Conservation (phyloP, 495 filamentous ascomycete genomes). For the Neurospora intermedia region DNA sequence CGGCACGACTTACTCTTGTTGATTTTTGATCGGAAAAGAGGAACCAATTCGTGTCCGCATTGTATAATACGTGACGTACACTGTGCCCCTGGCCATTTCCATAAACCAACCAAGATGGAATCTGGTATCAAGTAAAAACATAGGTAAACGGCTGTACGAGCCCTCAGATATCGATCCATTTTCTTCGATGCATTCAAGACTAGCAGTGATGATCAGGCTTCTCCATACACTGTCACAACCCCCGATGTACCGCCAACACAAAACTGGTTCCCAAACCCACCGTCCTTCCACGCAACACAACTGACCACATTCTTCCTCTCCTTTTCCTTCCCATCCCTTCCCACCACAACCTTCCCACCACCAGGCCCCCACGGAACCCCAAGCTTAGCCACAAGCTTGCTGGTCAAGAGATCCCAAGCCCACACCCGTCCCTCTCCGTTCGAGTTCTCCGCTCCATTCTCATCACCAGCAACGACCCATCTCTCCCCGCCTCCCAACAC, state of each 20-base stretch:
- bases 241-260: slow-evolving; percentile 45
- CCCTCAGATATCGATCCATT: neutral
- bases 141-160: neutral
- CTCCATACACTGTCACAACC: slow-evolving; percentile 44
- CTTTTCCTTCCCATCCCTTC: slow-evolving; percentile 42
- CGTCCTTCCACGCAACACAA: slow-evolving; percentile 63
- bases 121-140: neutral
- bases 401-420: slow-evolving; percentile 84
- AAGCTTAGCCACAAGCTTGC: slow-evolving; percentile 51
- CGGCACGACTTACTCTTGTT: neutral
- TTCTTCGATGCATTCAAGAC: neutral
- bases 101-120: neutral
- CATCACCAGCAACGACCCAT: slow-evolving; percentile 74
- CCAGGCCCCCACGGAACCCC: slow-evolving; percentile 51
- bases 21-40: neutral
- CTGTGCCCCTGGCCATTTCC: neutral
- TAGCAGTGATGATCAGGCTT: slow-evolving; percentile 10
- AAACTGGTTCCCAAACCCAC: slow-evolving; percentile 49
- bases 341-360: slow-evolving; percentile 36
- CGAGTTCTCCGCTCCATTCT: slow-evolving; percentile 32
- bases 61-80: neutral
- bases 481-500: slow-evolving; percentile 63
- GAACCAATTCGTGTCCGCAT: neutral
- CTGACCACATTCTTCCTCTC: slow-evolving; percentile 42
- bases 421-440: slow-evolving; percentile 53